These are phyloP conservation scores for Huntiella bhutanensis DNA, from an alignment of 2,329 filamentous ascomycete genomes.

Conservation along the genomic window DNA sequence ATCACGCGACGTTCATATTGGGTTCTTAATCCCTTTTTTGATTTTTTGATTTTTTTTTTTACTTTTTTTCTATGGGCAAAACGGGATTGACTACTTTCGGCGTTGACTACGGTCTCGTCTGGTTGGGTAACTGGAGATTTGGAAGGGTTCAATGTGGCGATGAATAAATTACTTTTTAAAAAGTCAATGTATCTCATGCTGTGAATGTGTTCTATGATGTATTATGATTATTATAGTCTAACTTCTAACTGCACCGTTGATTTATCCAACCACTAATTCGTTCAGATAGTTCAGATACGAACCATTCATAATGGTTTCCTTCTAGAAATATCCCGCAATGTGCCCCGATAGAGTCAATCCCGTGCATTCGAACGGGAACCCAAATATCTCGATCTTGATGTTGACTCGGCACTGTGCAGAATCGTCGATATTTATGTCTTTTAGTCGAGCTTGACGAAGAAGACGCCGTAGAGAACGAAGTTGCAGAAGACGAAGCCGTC, in stretches of 20 bases:
- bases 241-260: conserved; percentile 22
- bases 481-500: background rate
- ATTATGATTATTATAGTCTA: too few species aligned
- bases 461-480: background rate
- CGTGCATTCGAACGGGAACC: conserved; percentile 49
- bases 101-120: too few species aligned
- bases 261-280: conserved; percentile 51
- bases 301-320: conserved; percentile 50
- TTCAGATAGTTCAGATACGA: conserved; percentile 58
- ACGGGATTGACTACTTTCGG: too few species aligned
- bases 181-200: too few species aligned
- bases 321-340: conserved; percentile 68
- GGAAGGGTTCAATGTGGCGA: too few species aligned
- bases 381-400: conserved; percentile 1
- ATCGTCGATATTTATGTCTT: background rate
- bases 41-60: conserved; percentile 1
- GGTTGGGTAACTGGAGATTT: too few species aligned
- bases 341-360: conserved; percentile 67
- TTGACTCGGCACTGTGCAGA: conserved; percentile 5
- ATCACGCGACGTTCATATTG: too few species aligned
- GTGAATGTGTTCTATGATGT: too few species aligned
- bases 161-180: too few species aligned
- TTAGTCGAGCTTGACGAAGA: background rate
- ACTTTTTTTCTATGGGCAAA: background rate
- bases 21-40: background rate